Evolutionary conservation across 2,329 filamentous ascomycete genomes (phyloP), one percentile per base, ranked within the genome.

Genomic region (Sporothrix pseudoabietina): DNA sequence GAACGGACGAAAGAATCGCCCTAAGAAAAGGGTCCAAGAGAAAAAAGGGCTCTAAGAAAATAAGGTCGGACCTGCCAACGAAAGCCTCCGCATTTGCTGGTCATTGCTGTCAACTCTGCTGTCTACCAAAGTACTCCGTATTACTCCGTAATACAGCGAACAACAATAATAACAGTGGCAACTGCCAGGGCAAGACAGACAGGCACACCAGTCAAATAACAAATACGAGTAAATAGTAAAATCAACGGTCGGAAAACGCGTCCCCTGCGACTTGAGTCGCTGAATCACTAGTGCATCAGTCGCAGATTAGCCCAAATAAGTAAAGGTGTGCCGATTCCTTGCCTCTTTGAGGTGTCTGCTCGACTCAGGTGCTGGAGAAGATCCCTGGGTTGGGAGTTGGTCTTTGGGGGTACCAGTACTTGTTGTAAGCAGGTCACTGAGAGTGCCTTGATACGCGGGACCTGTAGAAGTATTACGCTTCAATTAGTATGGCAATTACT

Each of bases 271-370:
- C n/a, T 55, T n/a, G 22, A 52, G 5, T 52, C 16, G 52, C 32
- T 70, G 68, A 70, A 57, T 57, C 68, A 70, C 68, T 70, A 57
- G 68, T 70, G 52, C 68, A 57, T 57, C 52, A 44, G 68, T 70
- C 14, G 61, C 39, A 26, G 26, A 30, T 26, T 30, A 19, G 41
- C 63, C 59, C 59, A n/a, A 39, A 44, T 14, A 4, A 12, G 44
- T 1, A 32, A 35, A 22, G 61, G 39, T 22, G 39, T 68, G 63
- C n/a, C 41, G 63, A 68, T 49, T 68, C 22, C 63, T 49, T 49
- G 41, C 63, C 63, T 49, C 41, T 49, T 49, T 44, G 22, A 47
- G 63, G 14, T 66, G 63, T 12, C 41, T 66, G 63, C 41, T 19
- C 49, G 41, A n/a, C 4, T 22, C 9, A 12, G 6, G 59, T 12